These are phyloP conservation scores for Oryza glaberrima DNA, from an alignment of 176 grass and related monocot genomes.

Conservation along the genomic window DNA sequence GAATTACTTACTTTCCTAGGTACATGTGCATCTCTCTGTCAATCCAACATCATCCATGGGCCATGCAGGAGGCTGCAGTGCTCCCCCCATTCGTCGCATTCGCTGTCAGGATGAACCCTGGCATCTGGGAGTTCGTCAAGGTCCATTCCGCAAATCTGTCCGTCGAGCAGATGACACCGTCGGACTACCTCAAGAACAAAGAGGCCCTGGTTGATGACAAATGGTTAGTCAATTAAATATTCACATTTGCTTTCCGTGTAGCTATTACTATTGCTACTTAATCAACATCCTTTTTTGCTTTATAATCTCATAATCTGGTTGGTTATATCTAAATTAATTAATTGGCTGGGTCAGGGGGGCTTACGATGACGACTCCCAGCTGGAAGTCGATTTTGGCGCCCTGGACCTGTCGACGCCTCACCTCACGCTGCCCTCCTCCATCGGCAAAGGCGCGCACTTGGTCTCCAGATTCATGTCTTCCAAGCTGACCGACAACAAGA, in stretches of 20 bases:
- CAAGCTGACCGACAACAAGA: constrained; percentile 69
- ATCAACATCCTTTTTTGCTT: not conserved
- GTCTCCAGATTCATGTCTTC: constrained; percentile 79
- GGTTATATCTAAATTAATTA: not conserved
- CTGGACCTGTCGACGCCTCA: constrained; percentile 72
- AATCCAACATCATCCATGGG: not conserved
- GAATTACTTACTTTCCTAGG: too few species aligned
- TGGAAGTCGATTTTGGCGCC: constrained; percentile 88
- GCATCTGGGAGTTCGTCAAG: constrained; percentile 81
- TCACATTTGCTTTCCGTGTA: not conserved
- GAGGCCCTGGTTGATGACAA: constrained; percentile 62
- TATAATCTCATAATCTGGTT: not conserved
- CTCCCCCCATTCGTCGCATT: constrained; percentile 67
- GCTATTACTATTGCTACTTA: too few species aligned
- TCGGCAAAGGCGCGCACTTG: constrained; percentile 84
- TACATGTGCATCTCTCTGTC: not conserved
- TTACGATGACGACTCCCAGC: constrained; percentile 63
- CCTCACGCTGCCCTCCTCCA: constrained; percentile 79
- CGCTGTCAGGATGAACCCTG: constrained; percentile 68
- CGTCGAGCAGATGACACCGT: constrained; percentile 59
- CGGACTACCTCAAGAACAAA: constrained; percentile 69
- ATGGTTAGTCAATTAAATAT: constrained; percentile 41
- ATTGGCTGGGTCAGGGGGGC: constrained; percentile 36
- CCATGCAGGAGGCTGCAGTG: constrained; percentile 62
- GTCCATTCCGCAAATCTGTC: constrained; percentile 65